Base-by-base conservation (phyloP, 257 asterid species). In the Orobanche coerulescens region DNA sequence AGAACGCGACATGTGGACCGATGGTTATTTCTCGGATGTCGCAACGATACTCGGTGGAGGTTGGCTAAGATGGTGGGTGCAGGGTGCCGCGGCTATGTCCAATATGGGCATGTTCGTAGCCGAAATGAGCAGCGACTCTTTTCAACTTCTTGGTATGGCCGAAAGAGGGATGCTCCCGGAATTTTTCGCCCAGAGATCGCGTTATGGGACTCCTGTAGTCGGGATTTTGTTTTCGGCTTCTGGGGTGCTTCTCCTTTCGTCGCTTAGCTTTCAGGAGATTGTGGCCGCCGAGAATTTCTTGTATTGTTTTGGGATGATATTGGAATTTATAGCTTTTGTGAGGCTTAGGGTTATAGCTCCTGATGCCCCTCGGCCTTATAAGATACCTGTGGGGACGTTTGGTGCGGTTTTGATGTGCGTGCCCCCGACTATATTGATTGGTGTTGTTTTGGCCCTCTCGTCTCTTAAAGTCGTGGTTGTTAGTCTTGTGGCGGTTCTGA, bases 141-240 rank as follows among this genome's bases (percentile, higher is more conserved):
- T 81, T 62, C 88, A 81, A 74, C 88, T 81, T 49, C 79, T 81
- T 2, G 88, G 88, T 15, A 81, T 81, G 88, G 88, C 88, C 16
- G 88, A 81, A 68, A 46, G 88, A 66, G 88, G 88, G 51, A 76
- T 81, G 82, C 74, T 81, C 22, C 88, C 88, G 0, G 82, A 76
- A 69, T 73, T 78, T 58, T 81, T 81, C 60, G 84, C 84, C 2
- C 59, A 76, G 61, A 71, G 88, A 67, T 81, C 88, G 11, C 77
- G 74, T 1, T 62, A 81, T 6, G 88, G 88, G 20, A 81, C 88
- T 10, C 88, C 88, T 30, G 49, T 78, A 1, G 75, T 78, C 0
- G 88, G 88, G 25, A 81, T 81, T 5, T 64, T 81, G 10, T 76
- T 81, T 56, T 81, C 88, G 7, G 88, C 88, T 23, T 81, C 82